A percentile compares a stretch with the other conserved stretches of the same genome.
Evolutionary conservation across 164 flowering plant genomes (phyloP).

Genomic region (Dillenia turbinata): DNA sequence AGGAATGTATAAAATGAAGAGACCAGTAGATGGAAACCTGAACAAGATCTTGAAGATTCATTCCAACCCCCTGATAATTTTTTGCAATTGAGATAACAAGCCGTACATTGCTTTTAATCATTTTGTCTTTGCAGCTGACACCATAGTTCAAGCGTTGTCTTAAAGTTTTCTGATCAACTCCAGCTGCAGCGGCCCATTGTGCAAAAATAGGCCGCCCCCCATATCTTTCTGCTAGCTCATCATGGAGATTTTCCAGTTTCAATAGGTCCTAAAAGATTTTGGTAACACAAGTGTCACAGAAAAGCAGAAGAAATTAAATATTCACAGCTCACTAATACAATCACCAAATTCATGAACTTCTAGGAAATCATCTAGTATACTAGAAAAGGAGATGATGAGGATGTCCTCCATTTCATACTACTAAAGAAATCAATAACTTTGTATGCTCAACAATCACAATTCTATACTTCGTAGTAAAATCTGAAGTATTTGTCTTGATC

Average conservation of each 20-base stretch:
- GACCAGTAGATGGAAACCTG: conserved; percentile 47
- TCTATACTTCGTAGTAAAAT: too few relatives aligned
- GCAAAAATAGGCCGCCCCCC: conserved; percentile 65
- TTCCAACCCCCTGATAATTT: conserved; percentile 79
- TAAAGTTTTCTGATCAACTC: conserved; percentile 69
- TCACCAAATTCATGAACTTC: not conserved
- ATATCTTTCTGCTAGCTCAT: conserved; percentile 57
- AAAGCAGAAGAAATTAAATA: too few relatives aligned
- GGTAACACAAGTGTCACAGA: too few relatives aligned
- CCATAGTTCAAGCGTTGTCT: conserved; percentile 71
- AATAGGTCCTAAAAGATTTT: conserved; percentile 56
- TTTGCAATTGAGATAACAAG: conserved; percentile 97
- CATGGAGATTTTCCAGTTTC: conserved; percentile 67
- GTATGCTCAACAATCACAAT: too few relatives aligned
- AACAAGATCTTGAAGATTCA: conserved; percentile 94
- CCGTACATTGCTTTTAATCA: conserved; percentile 89
- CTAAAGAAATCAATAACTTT: too few relatives aligned
- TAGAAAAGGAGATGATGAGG: too few relatives aligned
- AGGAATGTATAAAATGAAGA: not conserved
- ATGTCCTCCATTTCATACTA: too few relatives aligned
- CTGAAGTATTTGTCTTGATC: too few relatives aligned
- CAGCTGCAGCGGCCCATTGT: conserved; percentile 93
- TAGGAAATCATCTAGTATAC: too few relatives aligned
- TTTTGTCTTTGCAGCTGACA: conserved; percentile 70
- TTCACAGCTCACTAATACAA: not conserved